Evolutionary conservation across 768 basidiomycete species (phyloP).

Genomic region (Rhizopogon salebrosus): DNA sequence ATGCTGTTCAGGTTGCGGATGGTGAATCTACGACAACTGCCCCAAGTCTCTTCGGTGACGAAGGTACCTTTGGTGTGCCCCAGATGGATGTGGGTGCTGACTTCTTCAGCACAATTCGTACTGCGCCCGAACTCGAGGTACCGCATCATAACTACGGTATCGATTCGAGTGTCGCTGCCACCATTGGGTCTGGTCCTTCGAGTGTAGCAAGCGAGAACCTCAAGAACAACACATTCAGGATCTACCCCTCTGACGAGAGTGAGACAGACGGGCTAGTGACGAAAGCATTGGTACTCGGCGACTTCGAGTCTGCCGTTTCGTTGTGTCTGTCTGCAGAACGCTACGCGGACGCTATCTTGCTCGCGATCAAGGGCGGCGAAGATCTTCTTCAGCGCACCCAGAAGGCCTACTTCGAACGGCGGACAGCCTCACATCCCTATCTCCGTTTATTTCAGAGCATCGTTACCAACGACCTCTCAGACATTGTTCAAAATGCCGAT

Average conservation of each 20-base stretch:
- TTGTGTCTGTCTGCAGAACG: constrained; percentile 85
- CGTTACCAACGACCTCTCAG: constrained; percentile 85
- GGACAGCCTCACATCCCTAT: constrained; percentile 73
- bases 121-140: constrained; percentile 51
- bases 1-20: constrained; percentile 56
- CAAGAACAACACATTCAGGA: constrained; percentile 82
- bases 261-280: constrained; percentile 87
- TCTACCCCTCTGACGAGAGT: constrained; percentile 83
- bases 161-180: constrained; percentile 93
- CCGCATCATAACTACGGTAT: constrained; percentile 77
- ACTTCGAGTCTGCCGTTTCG: constrained; percentile 88
- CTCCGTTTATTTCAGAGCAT: constrained; percentile 93
- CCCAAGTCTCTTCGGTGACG: constrained; percentile 85
- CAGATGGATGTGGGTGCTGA: constrained; percentile 67
- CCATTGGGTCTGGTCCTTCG: constrained; percentile 86
- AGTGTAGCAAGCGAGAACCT: constrained; percentile 69
- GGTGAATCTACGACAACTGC: constrained; percentile 82
- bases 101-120: constrained; percentile 82
- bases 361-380: constrained; percentile 86
- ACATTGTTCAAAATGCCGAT: constrained; percentile 96
- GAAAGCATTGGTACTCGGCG: constrained; percentile 91
- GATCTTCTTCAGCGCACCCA: constrained; percentile 86
- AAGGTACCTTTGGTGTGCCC: constrained; percentile 55
- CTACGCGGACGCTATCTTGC: constrained; percentile 90
- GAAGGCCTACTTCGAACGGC: constrained; percentile 87